A percentile compares a stretch with the other conserved stretches of the same genome.
Evolutionary conservation across 805 yeast species (phyloP).

Genomic region (Lachancea sp.): DNA sequence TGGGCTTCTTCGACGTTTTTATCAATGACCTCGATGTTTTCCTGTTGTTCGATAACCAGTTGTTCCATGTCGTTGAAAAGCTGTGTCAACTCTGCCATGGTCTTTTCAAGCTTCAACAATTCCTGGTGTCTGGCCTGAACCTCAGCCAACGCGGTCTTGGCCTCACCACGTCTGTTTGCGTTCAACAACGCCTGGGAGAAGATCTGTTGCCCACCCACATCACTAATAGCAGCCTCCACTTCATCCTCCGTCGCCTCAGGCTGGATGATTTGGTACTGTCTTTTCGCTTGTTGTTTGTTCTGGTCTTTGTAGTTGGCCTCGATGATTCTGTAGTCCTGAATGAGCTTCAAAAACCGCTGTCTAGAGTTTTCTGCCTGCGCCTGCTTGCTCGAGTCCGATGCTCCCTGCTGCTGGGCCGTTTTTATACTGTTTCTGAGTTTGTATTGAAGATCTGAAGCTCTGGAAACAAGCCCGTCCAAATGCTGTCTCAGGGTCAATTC

Average conservation of each 20-base stretch:
- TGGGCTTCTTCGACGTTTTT: slow-evolving; percentile 78
- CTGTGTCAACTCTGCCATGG: slow-evolving; percentile 93
- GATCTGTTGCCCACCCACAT: slow-evolving; percentile 80
- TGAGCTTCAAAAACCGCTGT: slow-evolving; percentile 74
- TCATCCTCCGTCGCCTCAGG: slow-evolving; percentile 82
- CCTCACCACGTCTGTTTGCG: slow-evolving; percentile 88
- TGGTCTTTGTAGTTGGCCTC: slow-evolving; percentile 83
- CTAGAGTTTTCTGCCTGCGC: slow-evolving; percentile 88
- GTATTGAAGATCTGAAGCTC: slow-evolving; percentile 72
- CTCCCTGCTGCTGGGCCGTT: slow-evolving; percentile 62
- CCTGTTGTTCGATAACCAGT: slow-evolving; percentile 92
- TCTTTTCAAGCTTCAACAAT: slow-evolving; percentile 86
- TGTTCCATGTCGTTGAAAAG: slow-evolving; percentile 95
- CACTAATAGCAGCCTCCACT: slow-evolving; percentile 78
- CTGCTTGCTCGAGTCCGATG: slow-evolving; percentile 69
- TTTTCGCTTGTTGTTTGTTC: slow-evolving; percentile 79
- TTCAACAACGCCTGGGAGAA: slow-evolving; percentile 88
- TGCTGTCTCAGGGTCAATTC: slow-evolving; percentile 65
- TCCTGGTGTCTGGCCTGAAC: slow-evolving; percentile 95
- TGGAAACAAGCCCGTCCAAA: slow-evolving; percentile 68
- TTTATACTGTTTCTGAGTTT: slow-evolving; percentile 72
- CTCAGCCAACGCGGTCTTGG: slow-evolving; percentile 89
- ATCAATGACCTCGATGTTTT: slow-evolving; percentile 73
- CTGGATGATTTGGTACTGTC: slow-evolving; percentile 85
- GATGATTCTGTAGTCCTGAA: slow-evolving; percentile 78